Base-by-base conservation (phyloP, 495 filamentous ascomycete species). In the Trichoderma orchidacearum region DNA sequence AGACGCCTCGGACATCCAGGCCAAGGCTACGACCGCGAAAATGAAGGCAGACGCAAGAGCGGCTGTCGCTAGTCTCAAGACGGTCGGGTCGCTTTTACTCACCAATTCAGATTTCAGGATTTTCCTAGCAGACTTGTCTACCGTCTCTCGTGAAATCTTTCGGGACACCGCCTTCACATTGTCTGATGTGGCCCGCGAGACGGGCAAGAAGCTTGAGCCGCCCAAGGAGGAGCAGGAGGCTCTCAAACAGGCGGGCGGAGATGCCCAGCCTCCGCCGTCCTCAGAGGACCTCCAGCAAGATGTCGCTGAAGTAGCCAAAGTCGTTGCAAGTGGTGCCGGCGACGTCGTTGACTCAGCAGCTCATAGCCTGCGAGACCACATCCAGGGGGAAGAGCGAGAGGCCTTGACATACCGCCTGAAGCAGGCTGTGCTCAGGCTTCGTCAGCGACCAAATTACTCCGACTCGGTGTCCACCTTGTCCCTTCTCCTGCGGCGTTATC, bases 71-170 rank as follows among this genome's bases (percentile, higher is more conserved):
- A 95, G 90, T 63, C 70, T 95, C 38, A 85, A 83, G 52, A 95
- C 89, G 0, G 84, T 97, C 7, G 86, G 88, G 9, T 85, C 80
- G 51, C 76, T 97, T 6, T 79, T 96, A 0, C 71, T 97, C 23
- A 90, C 86, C 15, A 97, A 97, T 66, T 81, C 86, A 3, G 90
- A 96, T 62, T 96, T 97, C 67, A 82, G 91, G 18, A 70, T 89
- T 15, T 91, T 97, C 61, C 77, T 95, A 28, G 78, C 83, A n/a
- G 92, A 97, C 62, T 68, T 95, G 29, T 82, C 82, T 36, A 80
- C 83, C 0, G 78, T 97, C 56, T 86, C 83, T 11, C 81, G 88
- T 8, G 86, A 95, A 65, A 83, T 97, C 27, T 92, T 97, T 63
- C 80, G 81, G 56, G 91, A 96, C 61, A 90, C 92, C 1, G 87